Evolutionary conservation across 2,329 filamentous ascomycete genomes (phyloP), one percentile per base, ranked within the genome.

Genomic region (Sporothrix humicola): DNA sequence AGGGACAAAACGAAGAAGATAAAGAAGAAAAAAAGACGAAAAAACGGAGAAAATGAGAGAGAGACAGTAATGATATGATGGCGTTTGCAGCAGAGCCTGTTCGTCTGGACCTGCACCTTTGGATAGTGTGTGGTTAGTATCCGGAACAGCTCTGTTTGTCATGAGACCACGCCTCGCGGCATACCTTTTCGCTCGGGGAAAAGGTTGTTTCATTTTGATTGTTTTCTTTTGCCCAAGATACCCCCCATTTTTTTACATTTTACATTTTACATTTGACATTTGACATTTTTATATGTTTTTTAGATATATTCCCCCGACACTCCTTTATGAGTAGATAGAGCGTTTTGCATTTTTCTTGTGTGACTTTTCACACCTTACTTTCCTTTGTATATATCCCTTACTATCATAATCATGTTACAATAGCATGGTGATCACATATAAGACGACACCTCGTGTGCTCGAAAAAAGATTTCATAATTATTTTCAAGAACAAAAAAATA

Each of bases 161-260:
- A 66, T 26, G 61, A 26, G 61, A 66, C 59, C 61, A 66, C n/a
- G 61, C 61, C 68, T 58, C 52, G 12, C 52, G 68, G 46, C 50
- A 66, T n/a, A 66, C 61, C 42, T 48, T 66, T 66, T 9, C 23
- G 17, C 10, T 50, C 54, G 17, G 44, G 52, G n/a, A 10, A 20
- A 20, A 23, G 31, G 15, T 44, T 59, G 10, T 48, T 70, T 42
- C 46, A 63, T 70, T 42, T 42, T 4, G 9, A 23, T 63, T 61
- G 72, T 13, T 52, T 71, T 20, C 44, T 54, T 54, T 71, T 73
- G 69, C 65, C 61, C 73, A 72, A 68, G 70, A 74, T 72, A 74
- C 65, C 74, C 74, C 56, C 4, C 12, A 6, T 56, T 42, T 42
- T 52, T n/a, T n/a, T 48, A 44, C 15, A 26, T 10, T 65, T 31